A percentile compares a stretch with the other conserved stretches of the same genome.
Conservation (phyloP, 768 basidiomycete species). For the Lentinula detonsa region DNA sequence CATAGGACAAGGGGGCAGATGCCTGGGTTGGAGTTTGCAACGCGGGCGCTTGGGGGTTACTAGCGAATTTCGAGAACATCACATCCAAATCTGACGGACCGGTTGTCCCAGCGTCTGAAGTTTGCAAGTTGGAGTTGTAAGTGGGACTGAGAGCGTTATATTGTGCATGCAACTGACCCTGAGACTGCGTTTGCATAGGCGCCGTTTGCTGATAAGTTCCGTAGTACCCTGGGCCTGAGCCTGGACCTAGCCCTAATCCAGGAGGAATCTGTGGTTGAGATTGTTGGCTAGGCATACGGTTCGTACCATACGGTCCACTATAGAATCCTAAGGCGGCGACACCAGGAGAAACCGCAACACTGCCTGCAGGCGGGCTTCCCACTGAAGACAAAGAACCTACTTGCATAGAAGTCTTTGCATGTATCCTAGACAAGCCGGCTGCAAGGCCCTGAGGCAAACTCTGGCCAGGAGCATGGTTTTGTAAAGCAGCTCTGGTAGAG, state of each 20-base stretch:
- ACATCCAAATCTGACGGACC: background rate
- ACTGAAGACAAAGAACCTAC: slow-evolving; percentile 27
- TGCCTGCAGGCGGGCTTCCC: background rate
- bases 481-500: slow-evolving; percentile 73
- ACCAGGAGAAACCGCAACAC: slow-evolving; percentile 15
- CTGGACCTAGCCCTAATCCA: background rate
- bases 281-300: background rate
- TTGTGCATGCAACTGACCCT: background rate
- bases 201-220: background rate
- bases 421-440: slow-evolving; percentile 85
- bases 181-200: background rate
- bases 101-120: background rate
- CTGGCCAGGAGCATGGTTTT: slow-evolving; percentile 86
- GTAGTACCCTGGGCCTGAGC: background rate
- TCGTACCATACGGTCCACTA: slow-evolving; percentile 4
- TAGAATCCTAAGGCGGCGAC: slow-evolving; percentile 5
- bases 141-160: background rate
- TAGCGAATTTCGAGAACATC: background rate
- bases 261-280: background rate
- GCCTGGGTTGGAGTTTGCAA: background rate
- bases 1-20: background rate
- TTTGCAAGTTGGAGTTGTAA: background rate
- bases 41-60: background rate
- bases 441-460: slow-evolving; percentile 89
- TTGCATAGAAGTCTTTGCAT: slow-evolving; percentile 51